These are phyloP conservation scores for Microdochium bolleyi DNA, from an alignment of 2,329 filamentous ascomycete genomes.

Conservation along the genomic window DNA sequence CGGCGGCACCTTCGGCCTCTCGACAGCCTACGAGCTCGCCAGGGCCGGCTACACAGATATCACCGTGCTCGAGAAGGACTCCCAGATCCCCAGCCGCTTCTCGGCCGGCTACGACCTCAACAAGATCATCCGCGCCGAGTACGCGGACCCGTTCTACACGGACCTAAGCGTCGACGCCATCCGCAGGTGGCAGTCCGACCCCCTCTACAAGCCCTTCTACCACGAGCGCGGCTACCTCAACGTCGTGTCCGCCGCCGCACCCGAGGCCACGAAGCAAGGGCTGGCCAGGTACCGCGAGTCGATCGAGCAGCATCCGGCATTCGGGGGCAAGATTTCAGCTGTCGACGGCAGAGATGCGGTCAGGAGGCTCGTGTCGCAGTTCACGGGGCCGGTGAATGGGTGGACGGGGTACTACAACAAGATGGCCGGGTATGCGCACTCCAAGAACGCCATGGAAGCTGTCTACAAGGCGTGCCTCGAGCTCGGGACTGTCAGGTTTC, in stretches of 20 bases:
- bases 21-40: constrained; percentile 31
- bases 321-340: constrained; percentile 28
- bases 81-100: constrained; percentile 25
- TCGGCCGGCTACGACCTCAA: constrained; percentile 54
- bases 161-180: constrained; percentile 40
- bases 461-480: constrained; percentile 32
- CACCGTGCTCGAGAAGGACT: constrained; percentile 26
- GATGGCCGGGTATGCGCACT: constrained; percentile 49
- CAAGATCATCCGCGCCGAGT: constrained; percentile 53
- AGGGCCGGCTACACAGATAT: constrained; percentile 29
- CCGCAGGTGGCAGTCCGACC: constrained; percentile 36
- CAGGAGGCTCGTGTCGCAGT: constrained; percentile 35
- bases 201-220: constrained; percentile 44
- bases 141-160: constrained; percentile 49
- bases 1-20: constrained; percentile 11
- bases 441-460: constrained; percentile 39
- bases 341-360: constrained; percentile 30
- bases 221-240: constrained; percentile 38
- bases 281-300: constrained; percentile 31
- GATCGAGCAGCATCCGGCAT: constrained; percentile 28
- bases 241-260: constrained; percentile 36
- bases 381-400: constrained; percentile 27
- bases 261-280: constrained; percentile 37
- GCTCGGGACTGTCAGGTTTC: constrained; percentile 19
- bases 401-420: constrained; percentile 54